Conservation (phyloP, 495 filamentous ascomycete genomes). For the Physcia stellaris region DNA sequence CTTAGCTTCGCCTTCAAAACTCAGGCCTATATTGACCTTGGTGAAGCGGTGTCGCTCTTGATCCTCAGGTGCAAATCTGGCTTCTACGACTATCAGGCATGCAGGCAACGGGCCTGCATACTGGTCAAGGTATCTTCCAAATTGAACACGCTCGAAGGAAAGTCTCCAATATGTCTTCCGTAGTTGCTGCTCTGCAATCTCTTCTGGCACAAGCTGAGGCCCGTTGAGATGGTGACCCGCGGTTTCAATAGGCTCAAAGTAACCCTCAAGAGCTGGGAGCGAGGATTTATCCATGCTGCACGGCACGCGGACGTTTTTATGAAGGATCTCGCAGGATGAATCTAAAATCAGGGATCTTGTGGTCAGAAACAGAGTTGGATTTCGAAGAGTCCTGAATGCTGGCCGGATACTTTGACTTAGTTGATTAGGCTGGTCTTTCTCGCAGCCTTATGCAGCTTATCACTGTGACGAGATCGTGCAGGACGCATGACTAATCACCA, state of each 20-base stretch:
- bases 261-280: constrained; percentile 1
- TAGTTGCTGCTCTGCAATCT: constrained; percentile 1
- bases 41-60: constrained; percentile 3
- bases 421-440: too few species aligned
- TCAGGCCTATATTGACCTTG: not conserved
- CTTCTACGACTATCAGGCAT: constrained; percentile 1
- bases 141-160: constrained; percentile 2
- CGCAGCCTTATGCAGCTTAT: too few species aligned
- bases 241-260: not conserved
- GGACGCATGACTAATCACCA: too few species aligned
- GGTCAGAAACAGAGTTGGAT: too few species aligned
- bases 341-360: not conserved
- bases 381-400: too few species aligned
- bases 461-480: too few species aligned
- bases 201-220: not conserved
- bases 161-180: constrained; percentile 3
- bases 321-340: not conserved
- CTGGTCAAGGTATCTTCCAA: not conserved
- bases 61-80: constrained; percentile 2
- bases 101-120: too few species aligned
- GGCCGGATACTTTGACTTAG: too few species aligned
- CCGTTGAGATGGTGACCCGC: not conserved
- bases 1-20: not conserved
- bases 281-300: not conserved
- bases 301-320: not conserved